Base-by-base conservation (phyloP, 805 yeast species). In the Pichia cephalocereana region DNA sequence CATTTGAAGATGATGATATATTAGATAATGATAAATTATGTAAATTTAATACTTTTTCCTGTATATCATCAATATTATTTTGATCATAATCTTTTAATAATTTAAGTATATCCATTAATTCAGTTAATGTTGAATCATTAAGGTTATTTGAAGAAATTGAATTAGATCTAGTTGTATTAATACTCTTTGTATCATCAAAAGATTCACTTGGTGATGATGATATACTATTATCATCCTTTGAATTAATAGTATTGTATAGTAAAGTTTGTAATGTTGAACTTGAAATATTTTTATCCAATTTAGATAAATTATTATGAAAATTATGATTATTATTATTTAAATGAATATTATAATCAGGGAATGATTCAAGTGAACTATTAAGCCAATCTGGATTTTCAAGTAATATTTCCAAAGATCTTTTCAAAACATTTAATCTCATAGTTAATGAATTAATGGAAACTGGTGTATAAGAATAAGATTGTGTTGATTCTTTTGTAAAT, bases 391-490 rank as follows among this genome's bases (percentile, higher is more conserved):
- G 89, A 46, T 85, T 68, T 38, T 81, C 83, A 45, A 82, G 69
- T 38, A 87, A 66, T 40, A 86, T 83, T 61, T 86, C 88, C 46
- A 87, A 65, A 7, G 95, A 83, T 54, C 93, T 68, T 59, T 82
- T 85, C 56, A 87, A 68, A 15, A 86, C 89, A 47, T 81, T 81
- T 51, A 87, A 65, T 48, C 96, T 70, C 43, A 86, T 75, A 0
- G 93, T 86, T 48, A 87, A 64, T 1, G 95, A 83, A 60, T 85
- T 84, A 10, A 90, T 93, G 1, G 91, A 82, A 48, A 86, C 67
- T 46, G 84, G 86, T 3, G 93, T 87, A 61, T 87, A 87, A 0
- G 95, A 86, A 60, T 84, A 87, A 2, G 95, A 84, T 61, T 85
- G 90, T 1, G 93, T 78, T 12, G 93, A 84, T 55, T 84, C 89